A percentile compares a stretch with the other conserved stretches of the same genome.
phyloP scores from a whole-genome alignment of 148 eudicot species.

The Silene latifolia region DNA sequence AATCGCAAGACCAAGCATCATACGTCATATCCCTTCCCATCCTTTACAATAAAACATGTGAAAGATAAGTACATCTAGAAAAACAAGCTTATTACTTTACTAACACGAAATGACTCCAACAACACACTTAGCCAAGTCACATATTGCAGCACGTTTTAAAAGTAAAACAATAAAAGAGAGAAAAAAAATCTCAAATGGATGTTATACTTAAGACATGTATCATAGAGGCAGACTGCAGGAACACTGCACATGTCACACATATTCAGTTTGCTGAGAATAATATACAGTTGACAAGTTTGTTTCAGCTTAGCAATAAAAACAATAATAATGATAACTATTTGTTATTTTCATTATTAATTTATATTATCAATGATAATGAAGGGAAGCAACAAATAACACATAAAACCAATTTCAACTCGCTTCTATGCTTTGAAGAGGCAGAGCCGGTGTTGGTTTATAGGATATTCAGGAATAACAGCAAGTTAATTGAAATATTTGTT shows the following conservation, averaged over 20 bases:
- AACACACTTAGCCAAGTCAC: neutral
- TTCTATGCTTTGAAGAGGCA: neutral
- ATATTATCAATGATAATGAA: too few relatives aligned
- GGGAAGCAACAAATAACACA: neutral
- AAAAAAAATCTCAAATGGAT: neutral
- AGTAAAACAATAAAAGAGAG: neutral
- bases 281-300: neutral
- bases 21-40: slow-evolving; percentile 93
- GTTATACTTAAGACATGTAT: neutral
- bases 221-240: neutral
- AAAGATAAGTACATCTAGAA: slow-evolving; percentile 4
- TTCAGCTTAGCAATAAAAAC: neutral
- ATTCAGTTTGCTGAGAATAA: neutral
- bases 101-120: neutral
- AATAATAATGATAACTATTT: too few relatives aligned
- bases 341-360: neutral
- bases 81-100: neutral
- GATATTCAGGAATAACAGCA: neutral
- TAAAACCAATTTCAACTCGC: neutral
- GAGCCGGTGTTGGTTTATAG: neutral
- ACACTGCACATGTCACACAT: neutral
- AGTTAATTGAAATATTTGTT: neutral
- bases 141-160: neutral
- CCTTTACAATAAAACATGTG: slow-evolving; percentile 35
- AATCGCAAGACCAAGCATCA: slow-evolving; percentile 88